Percentiles rank a stretch among this genome's conserved stretches.
Evolutionary conservation across 352 stramenopile genomes (phyloP).

Genomic region (Globisporangium nagaii): DNA sequence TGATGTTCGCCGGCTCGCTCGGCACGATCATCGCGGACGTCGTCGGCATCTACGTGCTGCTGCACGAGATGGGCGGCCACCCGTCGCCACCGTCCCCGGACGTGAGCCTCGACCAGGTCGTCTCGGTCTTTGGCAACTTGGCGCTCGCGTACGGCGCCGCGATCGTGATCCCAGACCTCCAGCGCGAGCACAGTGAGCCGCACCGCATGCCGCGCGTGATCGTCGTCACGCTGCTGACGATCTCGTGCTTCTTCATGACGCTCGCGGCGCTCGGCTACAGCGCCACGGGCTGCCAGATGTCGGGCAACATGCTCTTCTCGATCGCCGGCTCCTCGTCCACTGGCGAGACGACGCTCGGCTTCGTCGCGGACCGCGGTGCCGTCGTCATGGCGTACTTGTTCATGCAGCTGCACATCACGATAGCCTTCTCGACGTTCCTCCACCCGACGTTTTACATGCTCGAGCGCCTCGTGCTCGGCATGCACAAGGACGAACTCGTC

Average conservation of each 20-base stretch:
- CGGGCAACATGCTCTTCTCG: slow-evolving; percentile 48
- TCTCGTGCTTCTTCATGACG: slow-evolving; percentile 37
- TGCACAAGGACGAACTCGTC: slow-evolving; percentile 18
- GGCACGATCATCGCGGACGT: slow-evolving; percentile 39
- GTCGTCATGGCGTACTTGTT: slow-evolving; percentile 37
- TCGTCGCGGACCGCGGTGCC: slow-evolving; percentile 23
- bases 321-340: slow-evolving; percentile 20
- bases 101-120: slow-evolving; percentile 31
- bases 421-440: slow-evolving; percentile 43
- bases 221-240: slow-evolving; percentile 26
- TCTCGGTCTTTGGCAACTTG: slow-evolving; percentile 43
- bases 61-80: slow-evolving; percentile 28
- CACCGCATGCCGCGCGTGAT: slow-evolving; percentile 45
- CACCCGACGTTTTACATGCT: slow-evolving; percentile 45
- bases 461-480: slow-evolving; percentile 36
- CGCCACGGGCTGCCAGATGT: slow-evolving; percentile 37
- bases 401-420: slow-evolving; percentile 50
- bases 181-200: slow-evolving; percentile 40
- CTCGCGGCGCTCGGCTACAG: slow-evolving; percentile 29
- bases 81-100: slow-evolving; percentile 25
- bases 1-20: slow-evolving; percentile 31
- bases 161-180: slow-evolving; percentile 41
- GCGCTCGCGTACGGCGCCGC: slow-evolving; percentile 46
- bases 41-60: slow-evolving; percentile 27
- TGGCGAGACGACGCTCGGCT: slow-evolving; percentile 24